Evolutionary conservation across 2,329 filamentous ascomycete species (phyloP), one percentile per base, ranked within the genome.

Genomic region (Microcera coccophila): DNA sequence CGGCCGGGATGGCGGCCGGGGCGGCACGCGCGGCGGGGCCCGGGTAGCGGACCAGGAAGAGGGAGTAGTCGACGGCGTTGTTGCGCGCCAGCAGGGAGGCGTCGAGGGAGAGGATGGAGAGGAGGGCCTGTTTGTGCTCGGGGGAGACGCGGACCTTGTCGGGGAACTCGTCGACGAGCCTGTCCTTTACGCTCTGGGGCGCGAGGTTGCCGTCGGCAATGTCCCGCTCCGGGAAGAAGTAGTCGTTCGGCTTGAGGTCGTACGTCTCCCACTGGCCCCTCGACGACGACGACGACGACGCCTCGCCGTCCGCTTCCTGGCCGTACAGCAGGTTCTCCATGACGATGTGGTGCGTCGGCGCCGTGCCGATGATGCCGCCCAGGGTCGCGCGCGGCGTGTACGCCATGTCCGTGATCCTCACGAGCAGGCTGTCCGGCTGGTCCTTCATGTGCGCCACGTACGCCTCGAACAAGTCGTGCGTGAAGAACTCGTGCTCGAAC

Each of bases 311-410:
- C 11, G 68, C 63, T 12, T 70, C 68, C 48, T 79, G 74, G 2
- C 84, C 84, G 48, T 77, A 79, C 18, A 87, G 67, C 3, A 87
- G 70, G 57, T 89, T 89, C 61, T 88, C 85, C 85, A 89, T 89
- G 55, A 89, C 72, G 46, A 89, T 84, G 57, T 88, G 84, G 51
- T 87, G 84, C 1, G 78, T 79, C 0, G 85, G 84, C 0, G 82
- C 78, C 1, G 75, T 64, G 4, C 81, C 75, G 0, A 87, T 52
- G 0, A 81, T 53, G 2, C 76, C 73, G 1, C 84, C 85, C 1
- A 89, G 57, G 0, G 81, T 79, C 1, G 63, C 53, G 9, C 74
- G 71, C 0, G 75, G 71, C 1, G 75, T 73, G 39, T 78, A 74
- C 0, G 87, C 69, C 44, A 88, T 79, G 60, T 89, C 83, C 18